Evolutionary conservation across 306 rosid genomes (phyloP), one percentile per base, ranked within the genome.

Genomic region (Senna siamea): DNA sequence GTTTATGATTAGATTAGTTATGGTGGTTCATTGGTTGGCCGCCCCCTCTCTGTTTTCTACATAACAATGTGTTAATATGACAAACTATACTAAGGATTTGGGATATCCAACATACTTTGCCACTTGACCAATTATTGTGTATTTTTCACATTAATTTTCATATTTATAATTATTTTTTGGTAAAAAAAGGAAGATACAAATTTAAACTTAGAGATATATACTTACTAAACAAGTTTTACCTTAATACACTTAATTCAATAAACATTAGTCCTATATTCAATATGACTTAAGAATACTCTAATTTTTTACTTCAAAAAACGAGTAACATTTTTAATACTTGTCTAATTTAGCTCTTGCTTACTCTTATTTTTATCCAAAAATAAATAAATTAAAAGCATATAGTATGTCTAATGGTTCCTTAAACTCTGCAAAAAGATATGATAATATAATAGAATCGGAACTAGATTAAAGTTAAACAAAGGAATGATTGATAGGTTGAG

Each of bases 21-120:
- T 48, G 84, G 79, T 82, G 62, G 92, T 74, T 82, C 62, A 63
- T 32, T 76, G 61, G 88, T 85, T 89, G 93, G 87, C 81, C 82
- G 56, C 79, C 62, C 79, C 65, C 67, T 72, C 81, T 38, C 26
- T 38, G 50, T 75, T 73, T 76, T 13, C 30, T 47, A 19, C 48
- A 41, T 53, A 53, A 9, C 34, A 40, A 34, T 68, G 52, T 58
- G 32, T 73, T 38, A 12, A 32, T n/a, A 12, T 50, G 71, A 71
- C 76, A 74, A 63, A 51, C 55, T 17, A 59, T 32, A 40, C 9
- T 19, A 3, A 46, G 43, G 32, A 38, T 30, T 77, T 37, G 9
- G 18, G 8, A 73, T 20, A n/a, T 28, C 17, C 15, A 30, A 51
- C 26, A 40, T 28, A 52, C 19, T 37, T 77, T 53, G 53, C 74